Evolutionary conservation across 345 rosid genomes (phyloP), one percentile per base, ranked within the genome.

Genomic region (Sonneratia caseolaris): DNA sequence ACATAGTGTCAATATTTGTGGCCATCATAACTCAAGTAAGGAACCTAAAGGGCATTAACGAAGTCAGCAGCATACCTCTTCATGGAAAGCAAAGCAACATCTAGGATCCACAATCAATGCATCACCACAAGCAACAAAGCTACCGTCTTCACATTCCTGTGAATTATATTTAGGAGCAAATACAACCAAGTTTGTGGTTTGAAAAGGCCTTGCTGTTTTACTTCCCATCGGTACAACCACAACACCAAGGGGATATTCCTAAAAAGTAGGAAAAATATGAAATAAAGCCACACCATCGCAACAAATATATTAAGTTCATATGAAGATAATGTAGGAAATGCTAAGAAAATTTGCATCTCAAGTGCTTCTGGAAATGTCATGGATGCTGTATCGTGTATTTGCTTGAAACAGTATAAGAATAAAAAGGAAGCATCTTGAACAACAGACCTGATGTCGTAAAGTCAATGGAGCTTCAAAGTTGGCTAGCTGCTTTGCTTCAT

Each of bases 211-310:
- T 13, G 27, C 2, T 12, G 98, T 89, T 74, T 85, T 83, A 71
- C 94, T 91, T 75, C 68, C 83, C 98, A 93, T 91, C 5, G 98
- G 97, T 68, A 91, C 77, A 56, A 89, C 70, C 67, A 82, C 67
- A 72, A 93, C 90, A 76, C 97, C 97, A 15, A 89, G 95, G 66
- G 97, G 98, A 75, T 89, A 91, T 82, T 89, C 98, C 98, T 91
- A 85, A 75, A 69, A 62, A 64, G n/a, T 35, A 69, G 59, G 37
- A 62, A 36, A 62, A 70, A 48, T 22, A 36, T 38, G 11, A 57
- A n/a, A 55, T 3, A 27, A 68, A 37, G 36, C 27, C 12, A 3
- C 68, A 43, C 7, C 18, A 53, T 18, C 24, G 22, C 59, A 18
- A 53, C 24, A 53, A 21, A 53, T 5, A 21, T 53, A 53, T 18